These are phyloP conservation scores for Astrocystis sublimbata DNA, from an alignment of 495 filamentous ascomycete species.

Conservation along the genomic window DNA sequence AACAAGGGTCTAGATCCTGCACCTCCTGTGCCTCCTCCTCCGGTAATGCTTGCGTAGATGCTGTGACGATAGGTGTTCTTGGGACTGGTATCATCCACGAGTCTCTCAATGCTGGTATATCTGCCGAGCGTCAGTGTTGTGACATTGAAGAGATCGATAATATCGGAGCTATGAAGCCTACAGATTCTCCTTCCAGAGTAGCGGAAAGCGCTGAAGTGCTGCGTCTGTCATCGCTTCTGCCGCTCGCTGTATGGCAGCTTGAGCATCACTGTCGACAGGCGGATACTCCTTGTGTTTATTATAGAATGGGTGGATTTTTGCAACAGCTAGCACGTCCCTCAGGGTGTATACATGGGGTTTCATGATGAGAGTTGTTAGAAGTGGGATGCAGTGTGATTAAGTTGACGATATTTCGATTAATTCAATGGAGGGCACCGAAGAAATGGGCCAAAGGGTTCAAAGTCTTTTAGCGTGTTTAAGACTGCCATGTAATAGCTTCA, in stretches of 20 bases:
- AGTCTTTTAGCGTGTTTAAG: too few species aligned
- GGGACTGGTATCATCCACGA: slow-evolving; percentile 24
- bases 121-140: slow-evolving; percentile 5
- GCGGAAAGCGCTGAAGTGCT: background rate
- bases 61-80: slow-evolving; percentile 32
- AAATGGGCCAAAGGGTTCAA: too few species aligned
- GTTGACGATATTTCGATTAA: too few species aligned
- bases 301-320: slow-evolving; percentile 38
- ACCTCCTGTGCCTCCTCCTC: slow-evolving; percentile 37
- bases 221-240: background rate
- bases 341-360: background rate
- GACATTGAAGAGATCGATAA: background rate
- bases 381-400: background rate
- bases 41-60: slow-evolving; percentile 33
- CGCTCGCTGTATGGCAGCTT: background rate
- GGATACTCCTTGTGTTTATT: slow-evolving; percentile 19
- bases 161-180: background rate
- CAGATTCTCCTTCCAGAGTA: slow-evolving; percentile 10
- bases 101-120: slow-evolving; percentile 27
- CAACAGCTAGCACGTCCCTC: slow-evolving; percentile 30
- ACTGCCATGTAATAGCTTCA: too few species aligned
- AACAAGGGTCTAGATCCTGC: slow-evolving; percentile 23
- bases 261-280: slow-evolving; percentile 15
- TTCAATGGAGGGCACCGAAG: too few species aligned
- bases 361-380: background rate